These are phyloP conservation scores for Plantago elongata DNA, from an alignment of 257 asterid species.

Conservation along the genomic window DNA sequence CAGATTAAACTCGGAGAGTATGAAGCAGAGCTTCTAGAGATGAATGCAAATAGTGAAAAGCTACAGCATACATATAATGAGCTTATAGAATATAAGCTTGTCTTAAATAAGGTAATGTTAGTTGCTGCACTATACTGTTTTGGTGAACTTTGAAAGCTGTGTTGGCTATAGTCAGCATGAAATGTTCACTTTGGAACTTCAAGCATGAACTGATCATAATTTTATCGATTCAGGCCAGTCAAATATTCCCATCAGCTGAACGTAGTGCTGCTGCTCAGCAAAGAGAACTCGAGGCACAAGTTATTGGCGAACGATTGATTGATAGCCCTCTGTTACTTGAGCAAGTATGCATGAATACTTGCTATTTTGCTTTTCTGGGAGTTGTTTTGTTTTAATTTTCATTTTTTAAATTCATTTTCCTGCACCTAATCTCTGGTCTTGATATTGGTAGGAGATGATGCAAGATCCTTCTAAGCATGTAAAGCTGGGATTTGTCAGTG, in stretches of 20 bases:
- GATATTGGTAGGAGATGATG: slow-evolving; percentile 36
- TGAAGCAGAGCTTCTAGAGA: slow-evolving; percentile 62
- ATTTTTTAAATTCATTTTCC: no score
- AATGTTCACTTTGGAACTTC: not conserved
- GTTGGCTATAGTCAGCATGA: not conserved
- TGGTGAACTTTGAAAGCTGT: not conserved
- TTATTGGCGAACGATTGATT: slow-evolving; percentile 40
- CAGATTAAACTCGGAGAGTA: slow-evolving; percentile 57
- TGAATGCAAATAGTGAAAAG: slow-evolving; percentile 52
- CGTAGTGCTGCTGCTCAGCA: slow-evolving; percentile 45
- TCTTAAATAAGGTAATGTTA: slow-evolving; percentile 48
- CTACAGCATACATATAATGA: slow-evolving; percentile 51
- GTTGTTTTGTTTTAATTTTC: not conserved
- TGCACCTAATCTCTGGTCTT: slow-evolving; percentile 3
- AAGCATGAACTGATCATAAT: not conserved
- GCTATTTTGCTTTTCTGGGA: slow-evolving; percentile 6
- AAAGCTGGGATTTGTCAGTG: slow-evolving; percentile 57
- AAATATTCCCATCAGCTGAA: slow-evolving; percentile 57
- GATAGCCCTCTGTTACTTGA: slow-evolving; percentile 63
- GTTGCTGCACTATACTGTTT: not conserved
- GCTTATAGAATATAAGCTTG: slow-evolving; percentile 57
- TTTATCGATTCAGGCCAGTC: slow-evolving; percentile 46
- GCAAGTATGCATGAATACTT: slow-evolving; percentile 36
- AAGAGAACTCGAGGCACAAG: slow-evolving; percentile 33
- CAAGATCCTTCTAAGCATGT: slow-evolving; percentile 52